phyloP scores from a whole-genome alignment of 176 grass and related monocot genomes.

The Oryza brachyantha region DNA sequence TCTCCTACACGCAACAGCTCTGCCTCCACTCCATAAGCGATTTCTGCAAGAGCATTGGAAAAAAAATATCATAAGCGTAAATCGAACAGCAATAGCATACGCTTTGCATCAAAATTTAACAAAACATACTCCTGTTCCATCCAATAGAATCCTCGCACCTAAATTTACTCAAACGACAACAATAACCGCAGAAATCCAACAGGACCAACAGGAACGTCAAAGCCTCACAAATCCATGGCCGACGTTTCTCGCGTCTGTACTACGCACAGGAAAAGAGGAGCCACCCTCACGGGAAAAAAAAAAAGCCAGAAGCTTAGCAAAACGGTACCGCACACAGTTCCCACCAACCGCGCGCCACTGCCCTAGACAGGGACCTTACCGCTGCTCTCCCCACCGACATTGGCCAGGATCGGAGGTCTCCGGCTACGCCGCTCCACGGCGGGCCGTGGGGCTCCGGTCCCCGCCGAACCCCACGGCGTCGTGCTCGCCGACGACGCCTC shows the following conservation, averaged over 20 bases:
- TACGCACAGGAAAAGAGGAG: slow-evolving; percentile 14
- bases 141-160: not conserved
- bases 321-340: slow-evolving; percentile 24
- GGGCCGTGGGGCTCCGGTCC: not conserved
- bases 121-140: slow-evolving; percentile 21
- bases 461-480: not conserved
- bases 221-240: not conserved
- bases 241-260: slow-evolving; percentile 9
- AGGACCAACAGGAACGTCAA: not conserved
- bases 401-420: slow-evolving; percentile 9
- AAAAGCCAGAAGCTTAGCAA: slow-evolving; percentile 15
- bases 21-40: slow-evolving; percentile 20
- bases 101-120: slow-evolving; percentile 20
- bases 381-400: slow-evolving; percentile 35
- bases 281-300: slow-evolving; percentile 13
- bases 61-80: not conserved
- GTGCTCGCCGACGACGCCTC: slow-evolving; percentile 4
- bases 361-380: slow-evolving; percentile 42
- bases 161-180: not conserved
- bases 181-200: not conserved
- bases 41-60: slow-evolving; percentile 16
- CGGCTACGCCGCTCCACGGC: slow-evolving; percentile 1
- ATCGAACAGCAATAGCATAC: not conserved
- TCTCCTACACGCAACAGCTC: not conserved
- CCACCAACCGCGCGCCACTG: slow-evolving; percentile 45